Percentiles rank a stretch among this genome's conserved stretches.
Evolutionary conservation across 768 basidiomycete species (phyloP).

Genomic region (Brasilioporus rufonigricans): DNA sequence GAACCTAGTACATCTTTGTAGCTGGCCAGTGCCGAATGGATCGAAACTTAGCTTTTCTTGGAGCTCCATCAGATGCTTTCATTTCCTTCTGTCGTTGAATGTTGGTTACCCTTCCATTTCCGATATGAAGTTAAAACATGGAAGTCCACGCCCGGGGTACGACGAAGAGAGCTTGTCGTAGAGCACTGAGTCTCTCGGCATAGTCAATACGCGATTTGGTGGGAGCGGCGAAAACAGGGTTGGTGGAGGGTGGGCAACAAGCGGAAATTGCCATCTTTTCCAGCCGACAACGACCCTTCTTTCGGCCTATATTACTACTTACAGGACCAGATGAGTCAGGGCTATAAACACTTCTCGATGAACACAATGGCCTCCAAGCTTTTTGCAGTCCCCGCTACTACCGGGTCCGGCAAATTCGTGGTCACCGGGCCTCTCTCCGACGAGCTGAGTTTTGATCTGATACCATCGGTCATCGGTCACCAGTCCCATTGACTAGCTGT

Average conservation of each 20-base stretch:
- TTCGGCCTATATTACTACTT: not conserved
- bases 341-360: not conserved
- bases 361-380: not conserved
- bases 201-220: not conserved
- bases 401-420: not conserved
- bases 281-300: no score
- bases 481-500: no score
- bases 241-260: not conserved
- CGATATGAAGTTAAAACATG: not conserved
- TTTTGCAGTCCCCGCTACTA: no score
- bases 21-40: no score
- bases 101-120: not conserved
- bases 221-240: no score
- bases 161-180: not conserved
- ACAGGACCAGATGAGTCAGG: not conserved
- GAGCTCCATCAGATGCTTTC: not conserved
- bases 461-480: no score
- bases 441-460: no score
- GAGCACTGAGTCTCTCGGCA: not conserved
- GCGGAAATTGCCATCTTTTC: not conserved
- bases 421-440: not conserved
- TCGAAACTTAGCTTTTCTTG: not conserved
- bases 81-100: not conserved
- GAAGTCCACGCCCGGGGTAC: not conserved
- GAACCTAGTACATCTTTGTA: no score